Base-by-base conservation (phyloP, 345 rosid genomes). In the Linum lewisii region DNA sequence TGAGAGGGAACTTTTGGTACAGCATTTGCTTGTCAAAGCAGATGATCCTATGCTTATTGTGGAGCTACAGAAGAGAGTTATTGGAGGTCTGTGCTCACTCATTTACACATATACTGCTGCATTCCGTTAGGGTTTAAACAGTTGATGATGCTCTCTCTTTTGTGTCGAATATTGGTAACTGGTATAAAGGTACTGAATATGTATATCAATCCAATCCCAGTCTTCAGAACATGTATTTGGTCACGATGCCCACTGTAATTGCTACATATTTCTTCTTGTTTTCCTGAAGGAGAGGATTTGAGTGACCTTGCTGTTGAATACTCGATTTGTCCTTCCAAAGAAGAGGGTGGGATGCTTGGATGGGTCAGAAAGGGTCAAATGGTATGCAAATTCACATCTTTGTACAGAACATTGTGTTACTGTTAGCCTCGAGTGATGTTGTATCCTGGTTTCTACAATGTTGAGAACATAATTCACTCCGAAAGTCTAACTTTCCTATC, bases 311-410 rank as follows among this genome's bases (percentile, higher is more conserved):
- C 96, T 0, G 82, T 72, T 24, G 91, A 87, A 57, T 72, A 82
- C 78, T 90, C 96, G 6, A 74, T 83, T 36, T 90, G 97, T 70
- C 97, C 89, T 52, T 87, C 97, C 65, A 90, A 84, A 67, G 63
- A 75, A 56, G 82, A 81, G n/a, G 94, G 89, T 3, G 97, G 96
- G 69, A 79, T 90, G 79, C 96, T 90, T 72, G 96, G 97, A 38
- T 87, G 97, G 96, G 88, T 90, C 26, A 81, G 72, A 68, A 65
- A 74, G 74, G 97, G 97, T 54, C 94, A 87, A 78, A 82, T 90
- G 97, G 96, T 90, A 76, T 14, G 73, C 66, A 36, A 52, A 54
- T 42, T 49, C 22, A 18, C 20, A 20, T 51, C 15, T 51, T 51
- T 51, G 22, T 9, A 19, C 22, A n/a, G n/a, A n/a, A n/a, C 22